phyloP scores from a whole-genome alignment of 305 asterid species.

The Fraxinus greggii region DNA sequence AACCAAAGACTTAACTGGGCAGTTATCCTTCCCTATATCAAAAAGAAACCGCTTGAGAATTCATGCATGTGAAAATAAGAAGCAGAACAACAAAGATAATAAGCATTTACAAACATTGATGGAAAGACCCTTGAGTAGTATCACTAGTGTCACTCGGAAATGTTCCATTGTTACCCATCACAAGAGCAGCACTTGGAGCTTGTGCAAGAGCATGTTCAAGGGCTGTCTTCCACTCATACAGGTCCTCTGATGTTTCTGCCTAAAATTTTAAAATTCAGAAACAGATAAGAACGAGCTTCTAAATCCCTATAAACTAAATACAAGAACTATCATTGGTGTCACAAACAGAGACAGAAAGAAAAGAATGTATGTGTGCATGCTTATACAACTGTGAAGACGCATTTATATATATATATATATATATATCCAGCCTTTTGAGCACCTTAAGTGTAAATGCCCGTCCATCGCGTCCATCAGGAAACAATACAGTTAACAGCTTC shows the following conservation, averaged over 20 bases:
- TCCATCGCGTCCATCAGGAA: constrained; percentile 98
- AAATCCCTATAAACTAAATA: constrained; percentile 12
- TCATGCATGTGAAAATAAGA: constrained; percentile 1
- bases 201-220: constrained; percentile 95
- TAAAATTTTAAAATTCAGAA: constrained; percentile 35
- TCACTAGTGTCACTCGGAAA: constrained; percentile 77
- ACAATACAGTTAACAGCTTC: constrained; percentile 84
- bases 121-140: constrained; percentile 71
- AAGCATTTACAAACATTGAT: constrained; percentile 61
- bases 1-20: constrained; percentile 85
- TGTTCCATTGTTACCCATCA: constrained; percentile 91
- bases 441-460: constrained; percentile 98
- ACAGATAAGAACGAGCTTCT: constrained; percentile 23
- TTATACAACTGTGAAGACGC: background rate
- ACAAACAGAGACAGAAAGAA: constrained; percentile 2
- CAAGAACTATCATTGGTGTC: background rate
- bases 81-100: background rate
- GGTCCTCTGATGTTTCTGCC: constrained; percentile 96
- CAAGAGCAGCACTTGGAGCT: constrained; percentile 97
- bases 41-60: constrained; percentile 13
- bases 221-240: constrained; percentile 95
- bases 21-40: constrained; percentile 84
- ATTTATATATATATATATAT: background rate
- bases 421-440: constrained; percentile 19
- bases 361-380: background rate